Evolutionary conservation across 768 basidiomycete genomes (phyloP), one percentile per base, ranked within the genome.

Genomic region (Lentinula sp.): DNA sequence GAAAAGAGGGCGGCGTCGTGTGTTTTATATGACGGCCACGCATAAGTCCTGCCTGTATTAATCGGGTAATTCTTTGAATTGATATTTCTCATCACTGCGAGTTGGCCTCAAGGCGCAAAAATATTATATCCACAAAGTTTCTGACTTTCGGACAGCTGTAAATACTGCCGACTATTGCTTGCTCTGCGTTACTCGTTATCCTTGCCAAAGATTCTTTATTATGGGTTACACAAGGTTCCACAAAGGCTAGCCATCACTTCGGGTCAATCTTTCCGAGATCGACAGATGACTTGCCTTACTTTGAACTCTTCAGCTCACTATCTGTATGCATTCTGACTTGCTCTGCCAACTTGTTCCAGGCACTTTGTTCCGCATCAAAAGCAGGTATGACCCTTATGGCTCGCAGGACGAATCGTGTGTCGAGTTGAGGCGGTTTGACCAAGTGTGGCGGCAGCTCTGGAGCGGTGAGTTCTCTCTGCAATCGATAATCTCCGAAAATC

Each of bases 321-420:
- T 62, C 37, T 35, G 57, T 16, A 35, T 59, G 57, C 48, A 48
- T 39, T 40, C 51, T 59, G 49, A 61, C 50, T 50, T 70, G 67
- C 49, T 70, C 69, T 37, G 76, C 73, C 0, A 67, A 74, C 31
- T 37, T 46, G 50, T 75, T 75, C 81, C 83, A 86, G 40, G 78
- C 55, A 21, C 66, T 65, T 59, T 84, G 67, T 63, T 80, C 78
- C 64, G 88, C 70, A 63, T 83, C 84, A 32, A 70, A 70, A 28
- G 76, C 74, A 5, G 76, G 75, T 13, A 77, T 74, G 15, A 84
- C 73, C 34, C 85, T 68, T 43, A 87, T 70, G 5, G 85, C 87
- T 16, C 79, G 80, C 59, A 89, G 62, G 2, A 87, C 76, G 21
- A 86, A 63, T 28, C 67, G 70, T 7, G 76, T 70, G 64, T 82